phyloP scores from a whole-genome alignment of 2,329 filamentous ascomycete species.

The Aaosphaeria arxii region DNA sequence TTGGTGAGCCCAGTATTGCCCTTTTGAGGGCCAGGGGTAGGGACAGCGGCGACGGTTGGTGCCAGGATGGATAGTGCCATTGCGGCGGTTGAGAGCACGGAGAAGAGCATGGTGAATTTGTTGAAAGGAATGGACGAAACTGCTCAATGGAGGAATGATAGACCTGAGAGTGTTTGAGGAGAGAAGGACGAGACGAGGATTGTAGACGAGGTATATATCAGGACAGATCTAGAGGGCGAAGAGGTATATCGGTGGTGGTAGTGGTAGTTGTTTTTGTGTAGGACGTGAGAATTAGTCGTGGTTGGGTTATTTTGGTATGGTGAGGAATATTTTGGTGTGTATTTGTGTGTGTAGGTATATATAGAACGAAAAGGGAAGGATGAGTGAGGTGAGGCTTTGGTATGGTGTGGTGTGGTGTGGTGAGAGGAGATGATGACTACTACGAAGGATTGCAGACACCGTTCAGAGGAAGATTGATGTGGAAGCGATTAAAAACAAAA shows the following conservation, averaged over 20 bases:
- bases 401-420: too few relatives aligned
- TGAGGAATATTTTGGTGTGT: too few relatives aligned
- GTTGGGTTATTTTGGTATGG: background rate
- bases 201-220: background rate
- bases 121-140: background rate
- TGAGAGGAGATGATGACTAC: too few relatives aligned
- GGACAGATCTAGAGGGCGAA: background rate
- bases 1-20: slow-evolving; percentile 17
- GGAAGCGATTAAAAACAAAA: too few relatives aligned
- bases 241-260: background rate
- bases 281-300: background rate
- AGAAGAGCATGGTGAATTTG: slow-evolving; percentile 22
- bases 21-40: slow-evolving; percentile 9
- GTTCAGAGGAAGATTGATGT: too few relatives aligned
- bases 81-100: slow-evolving; percentile 20
- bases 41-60: slow-evolving; percentile 10
- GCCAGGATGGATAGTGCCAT: slow-evolving; percentile 16
- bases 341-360: too few relatives aligned
- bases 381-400: too few relatives aligned
- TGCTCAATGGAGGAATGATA: background rate
- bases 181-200: background rate
- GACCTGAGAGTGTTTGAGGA: background rate
- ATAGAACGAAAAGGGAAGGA: too few relatives aligned
- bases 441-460: too few relatives aligned
- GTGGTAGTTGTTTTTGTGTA: background rate